A percentile compares a stretch with the other conserved stretches of the same genome.
These are phyloP conservation scores for Boletus reticuloceps DNA, from an alignment of 768 basidiomycete species.

Conservation along the genomic window DNA sequence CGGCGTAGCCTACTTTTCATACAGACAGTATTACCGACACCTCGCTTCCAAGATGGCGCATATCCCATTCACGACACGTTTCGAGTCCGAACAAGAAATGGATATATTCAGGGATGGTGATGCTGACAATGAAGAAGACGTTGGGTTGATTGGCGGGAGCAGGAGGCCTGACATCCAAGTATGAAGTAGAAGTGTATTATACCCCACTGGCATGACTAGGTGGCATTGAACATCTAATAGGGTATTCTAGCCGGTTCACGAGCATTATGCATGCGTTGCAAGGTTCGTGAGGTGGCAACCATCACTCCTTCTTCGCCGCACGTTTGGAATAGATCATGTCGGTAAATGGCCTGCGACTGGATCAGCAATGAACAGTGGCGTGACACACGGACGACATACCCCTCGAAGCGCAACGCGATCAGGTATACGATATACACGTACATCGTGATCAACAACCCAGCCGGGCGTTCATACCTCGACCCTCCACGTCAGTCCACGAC, in stretches of 20 bases:
- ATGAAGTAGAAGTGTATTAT: not conserved
- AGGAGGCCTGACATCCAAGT: slow-evolving; percentile 6
- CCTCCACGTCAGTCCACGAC: not conserved
- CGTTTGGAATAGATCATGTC: slow-evolving; percentile 77
- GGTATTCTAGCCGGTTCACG: not conserved
- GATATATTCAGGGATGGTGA: slow-evolving; percentile 11
- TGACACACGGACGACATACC: slow-evolving; percentile 48
- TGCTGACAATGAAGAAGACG: slow-evolving; percentile 12
- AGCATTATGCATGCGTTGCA: not conserved
- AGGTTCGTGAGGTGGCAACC: not conserved
- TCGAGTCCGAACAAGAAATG: slow-evolving; percentile 27
- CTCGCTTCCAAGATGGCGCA: slow-evolving; percentile 57
- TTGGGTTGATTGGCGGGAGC: slow-evolving; percentile 16
- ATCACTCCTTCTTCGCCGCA: slow-evolving; percentile 20
- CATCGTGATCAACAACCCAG: slow-evolving; percentile 73
- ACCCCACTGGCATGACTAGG: not conserved
- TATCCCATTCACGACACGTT: slow-evolving; percentile 68
- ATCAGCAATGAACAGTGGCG: not conserved
- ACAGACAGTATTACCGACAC: slow-evolving; percentile 79
- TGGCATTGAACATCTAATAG: not conserved
- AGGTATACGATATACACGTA: slow-evolving; percentile 85
- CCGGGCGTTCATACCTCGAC: slow-evolving; percentile 79
- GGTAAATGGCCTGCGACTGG: slow-evolving; percentile 60
- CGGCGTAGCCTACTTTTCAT: slow-evolving; percentile 66
- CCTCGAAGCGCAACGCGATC: slow-evolving; percentile 85